Conservation (phyloP, 1,284 basidiomycete genomes). For the Ceratobasidium sp. region DNA sequence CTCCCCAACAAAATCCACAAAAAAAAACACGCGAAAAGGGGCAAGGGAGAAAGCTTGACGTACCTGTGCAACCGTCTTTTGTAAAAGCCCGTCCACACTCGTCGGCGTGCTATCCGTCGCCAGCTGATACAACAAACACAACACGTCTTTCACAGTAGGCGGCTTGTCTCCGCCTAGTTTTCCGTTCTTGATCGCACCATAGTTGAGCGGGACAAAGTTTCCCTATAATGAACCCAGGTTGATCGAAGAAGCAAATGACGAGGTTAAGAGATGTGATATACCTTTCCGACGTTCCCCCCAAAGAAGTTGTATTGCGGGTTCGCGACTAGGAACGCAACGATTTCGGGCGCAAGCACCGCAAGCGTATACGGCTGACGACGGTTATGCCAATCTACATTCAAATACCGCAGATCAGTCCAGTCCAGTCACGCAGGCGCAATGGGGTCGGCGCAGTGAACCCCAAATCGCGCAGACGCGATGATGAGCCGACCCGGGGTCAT, state of each 20-base stretch:
- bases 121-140: not conserved
- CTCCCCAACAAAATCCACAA: not conserved
- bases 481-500: not conserved
- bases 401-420: not conserved
- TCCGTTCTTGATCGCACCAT: constrained; percentile 9
- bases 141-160: not conserved
- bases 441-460: no score
- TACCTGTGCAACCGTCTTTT: not conserved
- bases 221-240: not conserved
- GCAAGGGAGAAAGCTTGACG: not conserved
- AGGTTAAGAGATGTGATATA: not conserved
- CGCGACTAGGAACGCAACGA: not conserved
- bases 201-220: constrained; percentile 6
- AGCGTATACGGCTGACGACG: constrained; percentile 11
- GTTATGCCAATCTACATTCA: constrained; percentile 15
- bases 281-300: constrained; percentile 8
- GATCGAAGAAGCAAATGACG: not conserved
- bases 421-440: no score
- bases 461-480: no score
- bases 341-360: not conserved
- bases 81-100: not conserved
- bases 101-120: constrained; percentile 4
- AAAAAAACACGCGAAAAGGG: not conserved
- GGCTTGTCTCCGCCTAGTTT: constrained; percentile 6
- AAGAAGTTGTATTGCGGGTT: constrained; percentile 13